Evolutionary conservation across 805 yeast genomes (phyloP), one percentile per base, ranked within the genome.

Genomic region (Candida fluviatilis): DNA sequence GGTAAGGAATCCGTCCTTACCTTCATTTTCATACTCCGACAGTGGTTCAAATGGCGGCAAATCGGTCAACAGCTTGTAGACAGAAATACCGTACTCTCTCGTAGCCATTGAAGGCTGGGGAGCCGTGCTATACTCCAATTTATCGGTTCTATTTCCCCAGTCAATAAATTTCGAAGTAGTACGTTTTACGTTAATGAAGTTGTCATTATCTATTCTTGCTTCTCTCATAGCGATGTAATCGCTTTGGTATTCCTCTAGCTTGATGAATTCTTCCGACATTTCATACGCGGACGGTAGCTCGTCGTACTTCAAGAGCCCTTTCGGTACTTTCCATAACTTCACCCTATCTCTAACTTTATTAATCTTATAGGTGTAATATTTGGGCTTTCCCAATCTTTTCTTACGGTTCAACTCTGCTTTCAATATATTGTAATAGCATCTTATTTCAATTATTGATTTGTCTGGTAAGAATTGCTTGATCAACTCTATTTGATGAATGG

Each of bases 221-320:
- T 61, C 68, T 18, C 47, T 48, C 11, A 38, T 39, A 5, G 48
- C 41, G 8, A 65, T 43, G 31, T 45, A 28, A 10, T 45, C 45
- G 35, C 66, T 55, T 34, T 69, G 68, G 2, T 46, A 46, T 23
- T 74, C 73, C 46, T 80, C 85, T 43, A 71, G 50, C 4, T 55
- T 50, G 1, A 73, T 48, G 39, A 63, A 71, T 14, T 52, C 52
- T 5, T 63, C 64, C 42, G 73, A 70, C 62, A 79, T 63, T 47
- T 80, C 85, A 41, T 62, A 55, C 1, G 80, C 75, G 3, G 64
- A 62, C 1, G 84, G 84, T 7, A 79, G 55, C 10, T 74, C 73
- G 19, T 58, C 55, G 48, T 74, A 72, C 11, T 55, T 47, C 2
- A 66, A 39, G 21, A 72, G 48, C 14, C 47, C 37, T 16, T 45